phyloP scores from a whole-genome alignment of 345 rosid species.

The Eutrema yunnanense region DNA sequence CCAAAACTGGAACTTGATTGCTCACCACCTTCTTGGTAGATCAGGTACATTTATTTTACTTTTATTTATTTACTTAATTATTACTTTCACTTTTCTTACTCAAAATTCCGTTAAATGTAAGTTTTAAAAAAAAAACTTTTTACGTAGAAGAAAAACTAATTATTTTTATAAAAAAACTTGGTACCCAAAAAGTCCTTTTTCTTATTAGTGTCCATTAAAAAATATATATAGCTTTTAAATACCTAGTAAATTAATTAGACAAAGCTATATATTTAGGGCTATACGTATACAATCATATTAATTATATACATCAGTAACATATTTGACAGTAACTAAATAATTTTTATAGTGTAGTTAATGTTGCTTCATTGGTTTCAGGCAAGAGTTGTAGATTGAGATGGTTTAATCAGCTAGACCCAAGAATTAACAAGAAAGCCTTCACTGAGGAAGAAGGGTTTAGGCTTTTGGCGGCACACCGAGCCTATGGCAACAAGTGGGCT shows the following conservation, averaged over 20 bases:
- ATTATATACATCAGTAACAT: background rate
- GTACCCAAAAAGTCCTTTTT: background rate
- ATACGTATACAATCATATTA: background rate
- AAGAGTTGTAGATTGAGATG: conserved; percentile 97
- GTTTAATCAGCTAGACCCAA: conserved; percentile 98
- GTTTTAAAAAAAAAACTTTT: background rate
- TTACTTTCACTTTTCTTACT: background rate
- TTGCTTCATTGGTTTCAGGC: conserved; percentile 41
- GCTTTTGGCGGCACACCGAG: conserved; percentile 74
- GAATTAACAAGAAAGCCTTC: conserved; percentile 79
- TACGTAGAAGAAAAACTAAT: background rate
- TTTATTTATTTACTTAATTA: background rate
- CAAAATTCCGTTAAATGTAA: background rate
- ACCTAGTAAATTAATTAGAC: background rate
- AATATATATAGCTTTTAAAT: background rate
- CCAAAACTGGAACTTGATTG: conserved; percentile 93
- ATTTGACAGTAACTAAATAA: background rate
- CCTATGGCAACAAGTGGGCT: conserved; percentile 98
- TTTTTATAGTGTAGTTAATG: background rate
- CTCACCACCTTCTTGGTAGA: conserved; percentile 85
- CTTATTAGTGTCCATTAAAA: background rate
- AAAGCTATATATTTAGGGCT: background rate
- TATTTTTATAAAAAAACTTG: background rate
- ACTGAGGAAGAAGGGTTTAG: conserved; percentile 89
- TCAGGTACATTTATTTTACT: conserved; percentile 48